A percentile compares a stretch with the other conserved stretches of the same genome.
These are phyloP conservation scores for Albatrellus sp. DNA, from an alignment of 1,284 basidiomycete species.

Conservation along the genomic window DNA sequence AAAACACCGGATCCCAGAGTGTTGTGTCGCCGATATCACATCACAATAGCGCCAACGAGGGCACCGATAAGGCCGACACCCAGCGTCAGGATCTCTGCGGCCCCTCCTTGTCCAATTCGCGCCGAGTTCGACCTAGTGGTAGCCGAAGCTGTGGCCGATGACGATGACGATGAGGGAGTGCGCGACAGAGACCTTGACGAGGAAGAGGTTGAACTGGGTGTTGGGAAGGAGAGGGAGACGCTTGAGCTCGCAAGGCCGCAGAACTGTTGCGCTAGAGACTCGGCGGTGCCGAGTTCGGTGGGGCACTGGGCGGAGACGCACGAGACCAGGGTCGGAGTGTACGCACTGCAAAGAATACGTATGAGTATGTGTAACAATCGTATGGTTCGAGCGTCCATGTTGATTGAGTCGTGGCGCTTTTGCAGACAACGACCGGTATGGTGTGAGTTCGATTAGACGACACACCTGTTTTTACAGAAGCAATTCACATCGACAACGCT, in stretches of 20 bases:
- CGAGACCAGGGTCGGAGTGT: slow-evolving; percentile 5
- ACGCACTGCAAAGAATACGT: slow-evolving; percentile 1
- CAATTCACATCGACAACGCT: slow-evolving; percentile 10
- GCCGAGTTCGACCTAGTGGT: neutral
- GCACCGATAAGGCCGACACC: too few species aligned
- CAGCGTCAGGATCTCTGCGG: too few species aligned
- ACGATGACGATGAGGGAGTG: neutral
- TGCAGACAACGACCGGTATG: too few species aligned
- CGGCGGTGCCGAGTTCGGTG: slow-evolving; percentile 5
- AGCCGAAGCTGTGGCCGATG: neutral
- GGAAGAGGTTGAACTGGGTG: neutral
- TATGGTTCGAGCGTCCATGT: too few species aligned
- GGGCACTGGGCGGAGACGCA: slow-evolving; percentile 8
- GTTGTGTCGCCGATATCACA: too few species aligned
- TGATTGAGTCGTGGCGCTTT: too few species aligned
- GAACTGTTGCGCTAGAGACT: slow-evolving; percentile 10
- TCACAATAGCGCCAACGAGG: too few species aligned
- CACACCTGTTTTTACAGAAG: slow-evolving; percentile 9
- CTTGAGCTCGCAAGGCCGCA: slow-evolving; percentile 7
- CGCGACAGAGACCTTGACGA: neutral
- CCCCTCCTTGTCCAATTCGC: too few species aligned
- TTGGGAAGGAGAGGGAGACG: slow-evolving; percentile 8
- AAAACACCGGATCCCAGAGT: neutral
- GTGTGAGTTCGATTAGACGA: too few species aligned
- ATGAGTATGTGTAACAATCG: neutral